Percentiles rank a stretch among this genome's conserved stretches.
These are phyloP conservation scores for Marchantia paleacea DNA, from an alignment of 225 moss, liverwort and hornwort genomes.

Conservation along the genomic window DNA sequence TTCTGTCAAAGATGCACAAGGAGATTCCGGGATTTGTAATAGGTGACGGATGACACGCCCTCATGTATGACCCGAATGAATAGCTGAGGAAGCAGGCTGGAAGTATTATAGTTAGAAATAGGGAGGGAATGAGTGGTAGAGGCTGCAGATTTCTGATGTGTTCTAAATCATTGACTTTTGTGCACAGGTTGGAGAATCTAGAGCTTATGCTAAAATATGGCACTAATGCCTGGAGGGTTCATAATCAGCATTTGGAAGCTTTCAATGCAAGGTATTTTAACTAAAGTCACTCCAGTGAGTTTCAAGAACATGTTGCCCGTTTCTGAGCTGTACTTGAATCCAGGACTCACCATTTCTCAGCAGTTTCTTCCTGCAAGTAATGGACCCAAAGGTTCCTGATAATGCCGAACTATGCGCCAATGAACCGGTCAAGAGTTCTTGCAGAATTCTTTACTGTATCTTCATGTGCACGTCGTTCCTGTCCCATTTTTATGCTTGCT, in stretches of 20 bases:
- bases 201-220: conserved; percentile 95
- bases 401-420: too few species aligned
- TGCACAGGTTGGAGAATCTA: conserved; percentile 76
- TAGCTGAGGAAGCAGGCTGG: background rate
- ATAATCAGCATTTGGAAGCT: conserved; percentile 94
- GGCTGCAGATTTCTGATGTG: background rate
- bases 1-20: too few species aligned
- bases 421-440: background rate
- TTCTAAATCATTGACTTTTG: background rate
- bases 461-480: background rate
- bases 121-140: background rate
- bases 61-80: background rate
- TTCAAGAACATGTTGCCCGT: background rate
- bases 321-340: background rate
- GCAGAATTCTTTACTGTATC: background rate
- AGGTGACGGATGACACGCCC: background rate
- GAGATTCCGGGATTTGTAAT: background rate
- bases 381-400: background rate
- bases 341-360: background rate
- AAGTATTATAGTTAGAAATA: background rate
- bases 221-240: conserved; percentile 75
- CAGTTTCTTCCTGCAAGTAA: background rate
- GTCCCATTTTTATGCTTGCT: background rate
- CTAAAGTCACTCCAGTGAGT: background rate
- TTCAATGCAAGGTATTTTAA: conserved; percentile 58